Conservation (phyloP, 2,329 filamentous ascomycete genomes). For the Periglandula ipomoeae region DNA sequence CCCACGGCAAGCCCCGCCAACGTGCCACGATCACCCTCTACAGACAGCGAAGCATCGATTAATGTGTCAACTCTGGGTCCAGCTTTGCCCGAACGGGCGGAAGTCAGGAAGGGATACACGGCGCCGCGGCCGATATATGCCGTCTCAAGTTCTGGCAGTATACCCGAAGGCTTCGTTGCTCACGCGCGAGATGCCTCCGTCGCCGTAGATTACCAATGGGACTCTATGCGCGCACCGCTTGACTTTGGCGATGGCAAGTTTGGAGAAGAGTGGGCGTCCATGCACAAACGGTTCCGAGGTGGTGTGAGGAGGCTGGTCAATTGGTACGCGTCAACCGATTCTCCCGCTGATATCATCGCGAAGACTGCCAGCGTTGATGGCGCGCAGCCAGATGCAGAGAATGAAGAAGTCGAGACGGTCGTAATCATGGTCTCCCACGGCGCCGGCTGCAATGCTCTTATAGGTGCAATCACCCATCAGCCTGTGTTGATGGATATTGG, state of each 20-base stretch:
- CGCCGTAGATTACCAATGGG: constrained; percentile 90
- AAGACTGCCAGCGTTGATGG: constrained; percentile 22
- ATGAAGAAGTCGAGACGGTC: constrained; percentile 64
- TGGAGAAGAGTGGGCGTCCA: constrained; percentile 89
- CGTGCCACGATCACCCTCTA: constrained; percentile 13
- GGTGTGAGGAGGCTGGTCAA: constrained; percentile 71
- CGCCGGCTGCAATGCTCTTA: constrained; percentile 89
- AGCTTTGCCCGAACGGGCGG: constrained; percentile 22
- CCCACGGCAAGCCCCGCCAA: constrained; percentile 17
- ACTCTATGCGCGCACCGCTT: constrained; percentile 71
- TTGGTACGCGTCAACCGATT: constrained; percentile 62
- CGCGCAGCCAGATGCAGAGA: constrained; percentile 32
- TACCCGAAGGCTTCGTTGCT: constrained; percentile 79
- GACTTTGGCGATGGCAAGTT: constrained; percentile 81
- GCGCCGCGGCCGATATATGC: constrained; percentile 77
- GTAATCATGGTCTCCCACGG: constrained; percentile 88
- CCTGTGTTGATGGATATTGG: constrained; percentile 85
- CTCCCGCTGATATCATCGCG: constrained; percentile 42
- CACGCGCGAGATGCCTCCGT: constrained; percentile 84
- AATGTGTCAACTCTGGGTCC: constrained; percentile 23
- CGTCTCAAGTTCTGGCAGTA: constrained; percentile 67
- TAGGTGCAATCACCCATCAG: constrained; percentile 84
- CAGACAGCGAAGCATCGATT: constrained; percentile 18
- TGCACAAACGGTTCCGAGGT: constrained; percentile 82
- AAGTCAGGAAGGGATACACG: constrained; percentile 47